Percentiles rank a stretch among this genome's conserved stretches.
phyloP scores from a whole-genome alignment of 108 stramenopile genomes.

The Aurantiochytrium sp. region DNA sequence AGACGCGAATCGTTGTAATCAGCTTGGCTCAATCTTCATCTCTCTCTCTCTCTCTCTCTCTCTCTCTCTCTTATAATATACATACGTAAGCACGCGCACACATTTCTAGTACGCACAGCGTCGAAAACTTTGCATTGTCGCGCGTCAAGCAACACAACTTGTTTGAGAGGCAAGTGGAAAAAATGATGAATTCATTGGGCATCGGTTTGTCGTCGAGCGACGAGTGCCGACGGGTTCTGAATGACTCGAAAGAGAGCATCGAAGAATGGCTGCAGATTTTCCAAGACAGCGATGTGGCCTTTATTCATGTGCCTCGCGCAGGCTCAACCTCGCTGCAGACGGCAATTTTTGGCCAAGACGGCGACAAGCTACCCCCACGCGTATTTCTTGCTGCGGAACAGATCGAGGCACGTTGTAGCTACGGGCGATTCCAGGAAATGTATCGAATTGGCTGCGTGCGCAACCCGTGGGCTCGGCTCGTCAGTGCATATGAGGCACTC shows the following conservation, averaged over 20 bases:
- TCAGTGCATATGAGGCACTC: neutral
- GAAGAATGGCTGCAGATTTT: neutral
- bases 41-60: too few relatives aligned
- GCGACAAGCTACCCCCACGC: neutral
- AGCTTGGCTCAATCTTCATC: too few relatives aligned
- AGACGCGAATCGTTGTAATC: too few relatives aligned
- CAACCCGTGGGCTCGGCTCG: neutral
- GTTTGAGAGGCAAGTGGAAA: too few relatives aligned
- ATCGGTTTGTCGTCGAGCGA: neutral
- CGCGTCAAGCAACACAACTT: too few relatives aligned
- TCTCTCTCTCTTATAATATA: too few relatives aligned
- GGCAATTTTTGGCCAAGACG: neutral
- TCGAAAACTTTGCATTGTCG: too few relatives aligned
- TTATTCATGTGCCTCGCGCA: neutral
- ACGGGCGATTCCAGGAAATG: neutral
- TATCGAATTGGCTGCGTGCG: neutral
- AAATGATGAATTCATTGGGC: neutral
- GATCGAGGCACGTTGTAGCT: neutral
- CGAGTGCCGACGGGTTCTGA: neutral
- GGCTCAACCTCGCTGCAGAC: neutral
- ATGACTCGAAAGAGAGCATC: neutral
- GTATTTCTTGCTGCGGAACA: neutral
- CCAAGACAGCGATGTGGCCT: neutral
- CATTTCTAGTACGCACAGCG: too few relatives aligned
- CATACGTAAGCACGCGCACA: too few relatives aligned